A percentile compares a stretch with the other conserved stretches of the same genome.
Evolutionary conservation across 2,329 filamentous ascomycete species (phyloP).

Genomic region (Verticillium nubilum): DNA sequence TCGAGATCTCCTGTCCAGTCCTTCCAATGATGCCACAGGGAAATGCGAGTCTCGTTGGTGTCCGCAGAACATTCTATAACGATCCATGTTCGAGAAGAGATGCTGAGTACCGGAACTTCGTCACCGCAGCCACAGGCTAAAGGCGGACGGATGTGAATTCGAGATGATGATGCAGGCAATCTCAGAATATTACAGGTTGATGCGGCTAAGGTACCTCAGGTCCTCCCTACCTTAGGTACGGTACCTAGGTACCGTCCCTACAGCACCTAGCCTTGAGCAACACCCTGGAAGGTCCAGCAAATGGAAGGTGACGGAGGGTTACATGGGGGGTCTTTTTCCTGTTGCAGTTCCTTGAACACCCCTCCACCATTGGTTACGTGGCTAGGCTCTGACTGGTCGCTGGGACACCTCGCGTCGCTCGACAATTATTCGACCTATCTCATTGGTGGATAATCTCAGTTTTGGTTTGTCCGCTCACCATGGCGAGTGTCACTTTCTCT

Average conservation of each 20-base stretch:
- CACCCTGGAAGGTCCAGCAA: background rate
- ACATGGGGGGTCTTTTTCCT: background rate
- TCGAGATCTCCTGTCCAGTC: background rate
- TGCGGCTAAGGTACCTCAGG: no score
- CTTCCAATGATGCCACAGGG: background rate
- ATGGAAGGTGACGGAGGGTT: background rate
- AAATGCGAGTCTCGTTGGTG: background rate
- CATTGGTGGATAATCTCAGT: background rate
- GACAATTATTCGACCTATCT: background rate
- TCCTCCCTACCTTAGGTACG: no score
- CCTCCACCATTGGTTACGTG: background rate
- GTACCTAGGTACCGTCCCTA: no score
- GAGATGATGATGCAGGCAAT: background rate
- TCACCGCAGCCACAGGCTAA: background rate
- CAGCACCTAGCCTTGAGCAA: no score
- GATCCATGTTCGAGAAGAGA: background rate
- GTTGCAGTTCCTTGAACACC: background rate
- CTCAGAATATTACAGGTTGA: background rate
- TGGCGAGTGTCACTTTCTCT: background rate
- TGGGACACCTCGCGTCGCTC: background rate
- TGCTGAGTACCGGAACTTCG: background rate
- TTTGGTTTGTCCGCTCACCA: background rate
- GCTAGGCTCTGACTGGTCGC: background rate
- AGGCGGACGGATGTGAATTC: background rate
- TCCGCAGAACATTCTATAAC: no score